Base-by-base conservation (phyloP, 169 alveolate genomes). In the Plasmodium inui region DNA sequence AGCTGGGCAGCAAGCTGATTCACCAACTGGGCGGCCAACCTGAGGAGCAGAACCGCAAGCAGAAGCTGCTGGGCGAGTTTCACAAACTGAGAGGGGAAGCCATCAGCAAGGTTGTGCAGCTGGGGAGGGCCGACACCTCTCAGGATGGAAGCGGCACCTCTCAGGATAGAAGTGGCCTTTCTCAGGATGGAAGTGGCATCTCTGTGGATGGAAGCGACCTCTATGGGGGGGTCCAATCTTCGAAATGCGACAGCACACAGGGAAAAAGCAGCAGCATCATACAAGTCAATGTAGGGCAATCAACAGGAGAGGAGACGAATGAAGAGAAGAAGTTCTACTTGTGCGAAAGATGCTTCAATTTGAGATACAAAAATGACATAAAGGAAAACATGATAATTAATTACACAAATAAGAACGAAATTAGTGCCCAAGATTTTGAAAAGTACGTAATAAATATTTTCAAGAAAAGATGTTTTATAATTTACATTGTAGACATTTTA, bases 391-490 rank as follows among this genome's bases (percentile, higher is more conserved):
- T 91, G 55, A 91, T 91, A 53, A 61, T 91, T 46, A 91, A 91
- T 82, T 91, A 91, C 19, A 82, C 14, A n/a, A 91, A 82, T 91
- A 91, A 82, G 9, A 80, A 91, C 22, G 95, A 91, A 82, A 91
- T 91, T 22, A 82, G 84, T 91, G 91, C 84, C n/a, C 82, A 76
- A 5, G 95, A 91, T 91, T 91, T 91, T 39, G 95, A 91, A 91
- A 91, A 91, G 71, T 91, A 91, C 71, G 95, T 91, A 50, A 91
- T 91, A 53, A 91, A 91, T 91, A 91, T 91, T 44, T 91, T 91
- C 55, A 91, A 82, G 72, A 91, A 82, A 19, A 91, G 84, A 70
- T 81, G 95, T 71, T 91, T 8, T 44, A 91, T 91, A 81, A 91
- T 91, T 81, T 91, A 91, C 61, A 91, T 91, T 14, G 95, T 91